phyloP scores from a whole-genome alignment of 495 filamentous ascomycete species.

The Schizothecium vesticola region DNA sequence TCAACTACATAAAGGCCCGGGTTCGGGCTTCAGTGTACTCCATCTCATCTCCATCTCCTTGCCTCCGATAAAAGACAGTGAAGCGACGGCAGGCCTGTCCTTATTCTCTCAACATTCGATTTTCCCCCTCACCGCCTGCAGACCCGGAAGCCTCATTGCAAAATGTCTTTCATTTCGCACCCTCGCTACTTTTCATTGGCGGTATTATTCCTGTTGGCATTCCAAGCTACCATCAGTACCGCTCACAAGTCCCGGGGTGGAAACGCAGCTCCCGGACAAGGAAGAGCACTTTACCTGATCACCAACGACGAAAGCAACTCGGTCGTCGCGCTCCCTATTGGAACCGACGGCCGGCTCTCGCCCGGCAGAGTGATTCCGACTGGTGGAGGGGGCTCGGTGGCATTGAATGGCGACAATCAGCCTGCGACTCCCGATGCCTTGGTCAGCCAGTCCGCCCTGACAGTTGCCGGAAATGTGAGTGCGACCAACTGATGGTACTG shows the following conservation, averaged over 20 bases:
- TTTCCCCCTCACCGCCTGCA: not conserved
- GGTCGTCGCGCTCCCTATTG: constrained; percentile 41
- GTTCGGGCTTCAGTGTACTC: no score
- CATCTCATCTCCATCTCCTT: no score
- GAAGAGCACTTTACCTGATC: constrained; percentile 41
- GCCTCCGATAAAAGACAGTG: no score
- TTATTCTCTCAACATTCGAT: not conserved
- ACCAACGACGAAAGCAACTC: constrained; percentile 42
- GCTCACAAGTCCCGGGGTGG: no score
- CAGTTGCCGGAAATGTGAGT: constrained; percentile 32
- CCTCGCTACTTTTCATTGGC: not conserved
- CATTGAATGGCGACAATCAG: constrained; percentile 20
- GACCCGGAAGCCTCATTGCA: not conserved
- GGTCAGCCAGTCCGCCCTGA: constrained; percentile 46
- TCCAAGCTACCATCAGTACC: no score
- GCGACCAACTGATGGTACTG: constrained; percentile 19
- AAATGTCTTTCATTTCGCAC: not conserved
- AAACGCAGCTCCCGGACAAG: not conserved
- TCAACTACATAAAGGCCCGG: no score
- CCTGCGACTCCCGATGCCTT: constrained; percentile 49
- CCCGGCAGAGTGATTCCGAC: constrained; percentile 31
- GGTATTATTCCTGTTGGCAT: not conserved
- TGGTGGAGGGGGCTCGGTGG: constrained; percentile 28
- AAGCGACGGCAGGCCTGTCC: no score
- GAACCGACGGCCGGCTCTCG: constrained; percentile 36